Evolutionary conservation across 352 stramenopile species (phyloP).

Genomic region (Pythium monospermum): DNA sequence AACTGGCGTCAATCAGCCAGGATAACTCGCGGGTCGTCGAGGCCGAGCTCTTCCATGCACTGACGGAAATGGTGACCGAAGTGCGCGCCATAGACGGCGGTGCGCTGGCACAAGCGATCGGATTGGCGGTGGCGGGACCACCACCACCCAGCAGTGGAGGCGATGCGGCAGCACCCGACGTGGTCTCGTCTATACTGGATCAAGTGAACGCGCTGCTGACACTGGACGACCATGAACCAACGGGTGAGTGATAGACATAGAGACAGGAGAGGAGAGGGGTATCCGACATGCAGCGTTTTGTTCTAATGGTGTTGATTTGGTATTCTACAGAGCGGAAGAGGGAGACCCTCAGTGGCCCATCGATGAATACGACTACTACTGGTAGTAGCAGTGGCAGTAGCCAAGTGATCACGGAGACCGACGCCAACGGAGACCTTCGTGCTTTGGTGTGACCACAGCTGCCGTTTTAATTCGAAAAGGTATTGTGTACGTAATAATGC

Average conservation of each 20-base stretch:
- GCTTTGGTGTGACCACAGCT: constrained; percentile 16
- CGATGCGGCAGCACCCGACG: not conserved
- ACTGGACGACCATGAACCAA: constrained; percentile 22
- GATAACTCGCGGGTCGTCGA: constrained; percentile 22
- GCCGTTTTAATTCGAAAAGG: too few relatives aligned
- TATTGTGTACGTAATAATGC: too few relatives aligned
- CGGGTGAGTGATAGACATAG: constrained; percentile 15
- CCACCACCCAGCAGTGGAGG: not conserved
- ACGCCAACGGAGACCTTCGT: constrained; percentile 20
- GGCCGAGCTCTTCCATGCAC: constrained; percentile 18
- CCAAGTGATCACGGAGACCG: constrained; percentile 21
- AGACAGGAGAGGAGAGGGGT: too few relatives aligned
- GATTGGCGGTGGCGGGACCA: too few relatives aligned
- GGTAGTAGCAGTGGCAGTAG: not conserved
- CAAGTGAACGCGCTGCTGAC: constrained; percentile 23
- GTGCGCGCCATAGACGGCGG: constrained; percentile 10
- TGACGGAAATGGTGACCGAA: constrained; percentile 7
- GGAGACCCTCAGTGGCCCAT: too few relatives aligned
- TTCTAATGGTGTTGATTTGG: not conserved
- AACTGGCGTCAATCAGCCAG: constrained; percentile 23
- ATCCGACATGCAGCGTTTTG: too few relatives aligned
- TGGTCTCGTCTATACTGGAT: constrained; percentile 6
- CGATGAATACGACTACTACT: too few relatives aligned
- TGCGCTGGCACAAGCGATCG: constrained; percentile 10
- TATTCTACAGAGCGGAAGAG: constrained; percentile 21